phyloP scores from a whole-genome alignment of 108 stramenopile species.

The Nitzschia sp. region DNA sequence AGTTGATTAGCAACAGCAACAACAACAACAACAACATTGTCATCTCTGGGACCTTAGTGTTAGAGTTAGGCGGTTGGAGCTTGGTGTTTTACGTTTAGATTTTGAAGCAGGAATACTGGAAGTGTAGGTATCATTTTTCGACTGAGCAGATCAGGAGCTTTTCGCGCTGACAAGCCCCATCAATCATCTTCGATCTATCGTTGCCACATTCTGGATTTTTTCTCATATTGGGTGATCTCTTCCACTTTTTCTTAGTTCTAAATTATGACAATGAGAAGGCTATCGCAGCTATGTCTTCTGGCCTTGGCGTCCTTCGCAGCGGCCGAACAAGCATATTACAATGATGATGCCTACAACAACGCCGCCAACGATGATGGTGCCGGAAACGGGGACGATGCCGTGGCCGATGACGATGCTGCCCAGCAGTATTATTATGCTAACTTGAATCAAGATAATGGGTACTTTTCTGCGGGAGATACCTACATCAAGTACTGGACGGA shows the following conservation, averaged over 20 bases:
- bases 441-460: background rate
- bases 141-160: background rate
- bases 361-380: constrained; percentile 13
- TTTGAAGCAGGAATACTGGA: no score
- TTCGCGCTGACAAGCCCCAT: background rate
- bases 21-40: no score
- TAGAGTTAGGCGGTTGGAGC: no score
- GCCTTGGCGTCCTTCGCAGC: background rate
- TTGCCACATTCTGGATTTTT: background rate
- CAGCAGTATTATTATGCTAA: constrained; percentile 29
- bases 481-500: constrained; percentile 82
- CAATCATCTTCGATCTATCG: no score
- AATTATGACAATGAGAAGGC: background rate
- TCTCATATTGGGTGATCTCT: background rate
- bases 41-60: no score
- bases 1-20: no score
- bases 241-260: background rate
- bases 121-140: background rate
- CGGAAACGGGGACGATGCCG: constrained; percentile 1
- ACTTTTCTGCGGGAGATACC: constrained; percentile 45
- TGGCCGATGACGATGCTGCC: constrained; percentile 18
- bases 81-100: no score
- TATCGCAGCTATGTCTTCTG: background rate
- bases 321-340: constrained; percentile 4
- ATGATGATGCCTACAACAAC: background rate